Conservation (phyloP, 2,329 filamentous ascomycete species). For the Chrysoporthe cubensis region DNA sequence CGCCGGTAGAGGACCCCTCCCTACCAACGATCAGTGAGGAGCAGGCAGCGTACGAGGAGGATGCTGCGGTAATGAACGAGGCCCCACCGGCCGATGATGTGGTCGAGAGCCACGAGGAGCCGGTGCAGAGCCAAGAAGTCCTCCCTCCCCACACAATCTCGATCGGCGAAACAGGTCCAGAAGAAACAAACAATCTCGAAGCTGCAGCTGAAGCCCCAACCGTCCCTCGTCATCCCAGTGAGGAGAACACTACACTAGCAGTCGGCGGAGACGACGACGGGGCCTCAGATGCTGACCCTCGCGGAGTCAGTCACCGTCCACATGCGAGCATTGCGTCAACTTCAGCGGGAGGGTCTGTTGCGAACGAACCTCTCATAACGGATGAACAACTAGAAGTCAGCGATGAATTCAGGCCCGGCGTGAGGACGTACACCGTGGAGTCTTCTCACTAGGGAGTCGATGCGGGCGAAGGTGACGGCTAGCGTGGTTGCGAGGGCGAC, state of each 20-base stretch:
- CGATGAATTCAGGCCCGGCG: slow-evolving; percentile 26
- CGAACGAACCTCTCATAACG: slow-evolving; percentile 19
- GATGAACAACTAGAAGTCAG: slow-evolving; percentile 24
- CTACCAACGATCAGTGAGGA: slow-evolving; percentile 1
- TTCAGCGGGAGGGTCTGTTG: neutral
- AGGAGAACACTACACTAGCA: slow-evolving; percentile 2
- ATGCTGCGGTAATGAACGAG: neutral
- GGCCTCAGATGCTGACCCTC: neutral
- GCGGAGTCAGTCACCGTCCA: neutral
- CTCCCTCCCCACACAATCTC: neutral
- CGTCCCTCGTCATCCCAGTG: slow-evolving; percentile 2
- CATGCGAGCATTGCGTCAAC: slow-evolving; percentile 2
- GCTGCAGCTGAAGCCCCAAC: neutral
- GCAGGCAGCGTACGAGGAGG: neutral
- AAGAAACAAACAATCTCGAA: neutral
- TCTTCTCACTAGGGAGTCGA: neutral
- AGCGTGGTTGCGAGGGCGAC: neutral
- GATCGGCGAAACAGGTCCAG: neutral
- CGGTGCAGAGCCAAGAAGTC: neutral
- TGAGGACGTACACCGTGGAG: neutral
- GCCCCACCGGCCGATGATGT: neutral
- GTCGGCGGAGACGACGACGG: neutral
- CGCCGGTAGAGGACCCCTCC: slow-evolving; percentile 6
- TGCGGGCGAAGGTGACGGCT: neutral
- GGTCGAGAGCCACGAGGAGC: neutral